Conservation (phyloP, 345 rosid species). For the Citrus australasica region DNA sequence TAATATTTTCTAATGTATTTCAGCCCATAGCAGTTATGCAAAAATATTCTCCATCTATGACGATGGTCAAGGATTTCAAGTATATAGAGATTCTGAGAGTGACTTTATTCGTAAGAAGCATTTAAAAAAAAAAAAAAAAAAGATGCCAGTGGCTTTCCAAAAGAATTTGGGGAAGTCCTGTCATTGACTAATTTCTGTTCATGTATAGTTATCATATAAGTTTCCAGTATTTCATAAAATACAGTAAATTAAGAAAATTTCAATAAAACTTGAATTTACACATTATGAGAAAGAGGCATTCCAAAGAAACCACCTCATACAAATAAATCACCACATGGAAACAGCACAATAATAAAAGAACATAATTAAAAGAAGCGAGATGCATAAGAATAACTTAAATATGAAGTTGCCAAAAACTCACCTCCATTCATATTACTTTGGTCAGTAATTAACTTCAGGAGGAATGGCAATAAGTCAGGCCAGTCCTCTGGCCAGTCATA, state of each 20-base stretch:
- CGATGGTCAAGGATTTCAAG: background rate
- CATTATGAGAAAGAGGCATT: background rate
- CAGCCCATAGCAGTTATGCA: background rate
- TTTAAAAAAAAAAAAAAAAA: too few relatives aligned
- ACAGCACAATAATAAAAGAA: background rate
- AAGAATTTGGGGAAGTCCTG: background rate
- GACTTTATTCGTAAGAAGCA: background rate
- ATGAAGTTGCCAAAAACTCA: slow-evolving; percentile 20
- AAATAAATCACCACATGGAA: background rate
- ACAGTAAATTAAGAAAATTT: background rate
- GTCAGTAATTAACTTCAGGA: slow-evolving; percentile 64
- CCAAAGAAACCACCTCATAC: background rate
- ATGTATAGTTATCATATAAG: background rate
- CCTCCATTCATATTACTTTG: slow-evolving; percentile 66
- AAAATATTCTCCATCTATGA: background rate
- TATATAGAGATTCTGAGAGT: background rate
- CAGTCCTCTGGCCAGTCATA: slow-evolving; percentile 96
- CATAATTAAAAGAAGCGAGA: background rate
- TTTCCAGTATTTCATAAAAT: background rate
- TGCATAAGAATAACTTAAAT: background rate
- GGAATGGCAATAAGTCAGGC: slow-evolving; percentile 79
- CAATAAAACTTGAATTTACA: background rate
- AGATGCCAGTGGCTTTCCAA: background rate
- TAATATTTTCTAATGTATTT: background rate
- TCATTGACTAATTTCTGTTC: background rate